Evolutionary conservation across 306 rosid genomes (phyloP).

Genomic region (Trifolium subterraneum): DNA sequence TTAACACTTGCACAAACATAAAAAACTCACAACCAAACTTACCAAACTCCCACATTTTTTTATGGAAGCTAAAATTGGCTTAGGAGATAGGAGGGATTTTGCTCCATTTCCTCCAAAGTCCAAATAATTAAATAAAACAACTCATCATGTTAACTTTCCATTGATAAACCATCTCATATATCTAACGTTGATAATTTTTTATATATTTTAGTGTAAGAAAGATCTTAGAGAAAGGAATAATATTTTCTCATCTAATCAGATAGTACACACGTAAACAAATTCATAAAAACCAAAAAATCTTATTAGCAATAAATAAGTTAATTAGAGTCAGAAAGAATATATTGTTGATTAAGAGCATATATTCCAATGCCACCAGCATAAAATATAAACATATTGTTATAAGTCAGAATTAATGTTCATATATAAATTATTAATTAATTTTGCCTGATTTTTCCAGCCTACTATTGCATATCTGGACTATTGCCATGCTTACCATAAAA

Average conservation of each 20-base stretch:
- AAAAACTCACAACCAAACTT: too few relatives aligned
- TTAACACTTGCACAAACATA: too few relatives aligned
- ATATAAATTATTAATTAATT: constrained; percentile 10
- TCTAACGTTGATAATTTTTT: too few relatives aligned
- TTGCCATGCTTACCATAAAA: not conserved
- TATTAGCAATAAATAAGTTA: not conserved
- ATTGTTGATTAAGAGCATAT: constrained; percentile 20
- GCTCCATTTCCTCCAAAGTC: too few relatives aligned
- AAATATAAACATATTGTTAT: constrained; percentile 21
- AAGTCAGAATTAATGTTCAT: constrained; percentile 26
- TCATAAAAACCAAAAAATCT: not conserved
- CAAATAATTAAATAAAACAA: too few relatives aligned
- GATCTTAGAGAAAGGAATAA: constrained; percentile 29
- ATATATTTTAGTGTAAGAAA: not conserved
- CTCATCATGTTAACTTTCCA: too few relatives aligned
- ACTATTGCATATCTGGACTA: constrained; percentile 27
- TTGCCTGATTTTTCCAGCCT: constrained; percentile 1
- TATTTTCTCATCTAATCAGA: constrained; percentile 6
- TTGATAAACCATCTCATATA: too few relatives aligned
- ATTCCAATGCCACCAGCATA: constrained; percentile 30
- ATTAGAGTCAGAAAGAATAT: constrained; percentile 35
- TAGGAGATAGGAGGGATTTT: too few relatives aligned
- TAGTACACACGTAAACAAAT: constrained; percentile 16
- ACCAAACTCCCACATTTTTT: too few relatives aligned
- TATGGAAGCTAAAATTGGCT: too few relatives aligned